Evolutionary conservation across 257 asterid genomes (phyloP).

Genomic region (Rauvolfia tetraphylla): DNA sequence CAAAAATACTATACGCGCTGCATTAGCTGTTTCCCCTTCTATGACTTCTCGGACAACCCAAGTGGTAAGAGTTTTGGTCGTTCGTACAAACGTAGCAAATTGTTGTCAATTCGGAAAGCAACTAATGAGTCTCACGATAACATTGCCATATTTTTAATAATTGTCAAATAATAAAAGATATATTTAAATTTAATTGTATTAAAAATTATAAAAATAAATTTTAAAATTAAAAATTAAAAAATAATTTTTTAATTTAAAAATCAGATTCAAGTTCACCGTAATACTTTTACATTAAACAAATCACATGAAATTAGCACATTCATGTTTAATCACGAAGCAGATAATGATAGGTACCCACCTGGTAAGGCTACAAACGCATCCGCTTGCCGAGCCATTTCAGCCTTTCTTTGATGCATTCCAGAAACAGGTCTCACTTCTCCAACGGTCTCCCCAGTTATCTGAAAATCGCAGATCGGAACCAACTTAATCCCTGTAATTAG

Average conservation of each 20-base stretch:
- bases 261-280: background rate
- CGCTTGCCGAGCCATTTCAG: constrained; percentile 95
- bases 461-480: background rate
- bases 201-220: too few species aligned
- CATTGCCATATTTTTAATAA: background rate
- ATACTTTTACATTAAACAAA: too few species aligned
- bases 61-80: constrained; percentile 5
- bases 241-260: too few species aligned
- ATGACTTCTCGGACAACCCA: background rate
- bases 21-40: constrained; percentile 4
- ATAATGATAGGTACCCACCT: constrained; percentile 32
- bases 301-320: background rate
- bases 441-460: constrained; percentile 89
- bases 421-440: constrained; percentile 93
- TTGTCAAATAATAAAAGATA: too few species aligned
- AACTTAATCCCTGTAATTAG: too few species aligned
- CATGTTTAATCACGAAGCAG: background rate
- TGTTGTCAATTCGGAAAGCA: constrained; percentile 26
- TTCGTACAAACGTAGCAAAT: constrained; percentile 10
- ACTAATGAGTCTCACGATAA: background rate
- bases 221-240: too few species aligned
- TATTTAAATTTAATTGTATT: too few species aligned
- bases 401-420: constrained; percentile 92
- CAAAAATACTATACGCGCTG: background rate
- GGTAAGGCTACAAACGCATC: constrained; percentile 94